Percentiles rank a stretch among this genome's conserved stretches.
Evolutionary conservation across 495 filamentous ascomycete genomes (phyloP).

Genomic region (Sabuloglossum arenarium): DNA sequence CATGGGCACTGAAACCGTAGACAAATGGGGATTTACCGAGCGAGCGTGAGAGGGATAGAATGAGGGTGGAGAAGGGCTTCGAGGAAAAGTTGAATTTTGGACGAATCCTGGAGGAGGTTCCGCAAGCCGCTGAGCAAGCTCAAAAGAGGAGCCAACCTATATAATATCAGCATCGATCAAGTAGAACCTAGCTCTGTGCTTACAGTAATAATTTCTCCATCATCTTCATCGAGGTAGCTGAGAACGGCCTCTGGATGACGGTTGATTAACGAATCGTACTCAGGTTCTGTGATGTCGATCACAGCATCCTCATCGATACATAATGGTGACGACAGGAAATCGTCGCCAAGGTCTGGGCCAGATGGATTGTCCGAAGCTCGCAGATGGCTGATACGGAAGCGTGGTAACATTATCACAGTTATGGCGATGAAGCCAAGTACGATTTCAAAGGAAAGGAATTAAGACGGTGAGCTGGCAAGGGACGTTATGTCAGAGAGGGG

Average conservation of each 20-base stretch:
- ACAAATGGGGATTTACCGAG: background rate
- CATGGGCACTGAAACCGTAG: background rate
- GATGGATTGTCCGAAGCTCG: conserved; percentile 1
- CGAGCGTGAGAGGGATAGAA: background rate
- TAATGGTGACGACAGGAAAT: conserved; percentile 1
- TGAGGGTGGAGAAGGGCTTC: background rate
- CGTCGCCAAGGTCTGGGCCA: conserved; percentile 3
- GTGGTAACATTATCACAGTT: conserved; percentile 1
- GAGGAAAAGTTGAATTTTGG: background rate
- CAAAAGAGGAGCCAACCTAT: conserved; percentile 29
- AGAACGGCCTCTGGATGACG: background rate
- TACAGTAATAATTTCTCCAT: conserved; percentile 6
- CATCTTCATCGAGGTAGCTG: conserved; percentile 5
- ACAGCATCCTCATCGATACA: background rate
- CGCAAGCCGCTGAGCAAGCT: conserved; percentile 28
- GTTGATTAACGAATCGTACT: conserved; percentile 1
- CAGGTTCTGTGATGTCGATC: background rate
- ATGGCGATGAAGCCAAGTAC: background rate
- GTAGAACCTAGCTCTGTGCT: background rate
- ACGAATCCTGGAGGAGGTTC: conserved; percentile 14
- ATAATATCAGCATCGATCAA: background rate
- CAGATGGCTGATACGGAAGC: background rate
- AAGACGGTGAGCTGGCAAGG: background rate
- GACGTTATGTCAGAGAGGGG: background rate
- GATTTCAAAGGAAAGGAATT: background rate